A percentile compares a stretch with the other conserved stretches of the same genome.
Evolutionary conservation across 306 rosid genomes (phyloP).

Genomic region (Crotalaria pallida): DNA sequence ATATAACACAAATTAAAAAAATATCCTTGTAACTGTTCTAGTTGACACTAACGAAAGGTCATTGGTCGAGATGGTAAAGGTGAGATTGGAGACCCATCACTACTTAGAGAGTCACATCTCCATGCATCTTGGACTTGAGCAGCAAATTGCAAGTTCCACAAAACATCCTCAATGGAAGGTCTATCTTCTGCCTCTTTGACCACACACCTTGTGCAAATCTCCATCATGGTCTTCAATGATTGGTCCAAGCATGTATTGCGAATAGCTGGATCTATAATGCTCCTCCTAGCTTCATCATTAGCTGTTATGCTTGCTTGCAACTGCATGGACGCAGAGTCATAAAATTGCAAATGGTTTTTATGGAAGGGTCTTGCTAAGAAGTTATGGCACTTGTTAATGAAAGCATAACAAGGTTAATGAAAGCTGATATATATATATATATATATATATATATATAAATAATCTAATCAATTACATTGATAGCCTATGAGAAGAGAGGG

Average conservation of each 20-base stretch:
- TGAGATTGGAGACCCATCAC: slow-evolving; percentile 62
- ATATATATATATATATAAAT: no score
- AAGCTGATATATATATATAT: no score
- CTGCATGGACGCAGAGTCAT: slow-evolving; percentile 32
- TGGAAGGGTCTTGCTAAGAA: not conserved
- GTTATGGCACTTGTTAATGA: no score
- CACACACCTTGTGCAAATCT: slow-evolving; percentile 60
- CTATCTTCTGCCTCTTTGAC: slow-evolving; percentile 38
- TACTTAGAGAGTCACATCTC: slow-evolving; percentile 57
- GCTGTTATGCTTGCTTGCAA: slow-evolving; percentile 60
- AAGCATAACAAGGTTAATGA: no score
- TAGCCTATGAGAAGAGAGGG: no score
- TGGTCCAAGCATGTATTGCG: slow-evolving; percentile 55
- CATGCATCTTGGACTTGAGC: slow-evolving; percentile 85
- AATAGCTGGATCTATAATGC: slow-evolving; percentile 61
- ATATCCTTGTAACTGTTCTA: no score
- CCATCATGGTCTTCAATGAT: slow-evolving; percentile 90
- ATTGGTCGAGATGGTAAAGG: slow-evolving; percentile 36
- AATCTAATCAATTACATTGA: no score
- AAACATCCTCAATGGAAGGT: slow-evolving; percentile 68
- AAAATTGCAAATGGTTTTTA: not conserved
- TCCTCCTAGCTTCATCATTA: slow-evolving; percentile 54
- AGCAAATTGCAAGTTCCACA: slow-evolving; percentile 82
- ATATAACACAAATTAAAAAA: no score
- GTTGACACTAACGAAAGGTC: slow-evolving; percentile 26